Conservation (phyloP, 371 early-diverging fungal species). For the Mortierella sp. region DNA sequence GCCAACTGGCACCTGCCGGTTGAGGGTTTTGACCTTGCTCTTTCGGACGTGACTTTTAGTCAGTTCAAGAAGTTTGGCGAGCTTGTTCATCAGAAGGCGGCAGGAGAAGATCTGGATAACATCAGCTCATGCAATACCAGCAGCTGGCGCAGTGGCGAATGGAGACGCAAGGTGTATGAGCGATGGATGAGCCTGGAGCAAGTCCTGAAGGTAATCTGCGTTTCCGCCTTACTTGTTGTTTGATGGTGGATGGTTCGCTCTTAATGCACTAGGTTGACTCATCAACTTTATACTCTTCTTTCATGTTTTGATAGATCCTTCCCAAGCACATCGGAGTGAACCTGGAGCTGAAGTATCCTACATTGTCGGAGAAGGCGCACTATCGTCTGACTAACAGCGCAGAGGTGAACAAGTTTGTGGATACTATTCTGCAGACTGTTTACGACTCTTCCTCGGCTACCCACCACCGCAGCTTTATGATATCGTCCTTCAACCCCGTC, state of each 20-base stretch:
- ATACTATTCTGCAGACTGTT: conserved; percentile 85
- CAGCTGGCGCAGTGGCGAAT: conserved; percentile 36
- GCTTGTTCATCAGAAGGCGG: conserved; percentile 1
- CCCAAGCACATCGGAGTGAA: conserved; percentile 85
- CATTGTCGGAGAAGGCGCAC: conserved; percentile 67
- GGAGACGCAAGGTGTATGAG: conserved; percentile 57
- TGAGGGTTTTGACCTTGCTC: conserved; percentile 68
- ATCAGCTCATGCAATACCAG: conserved; percentile 26
- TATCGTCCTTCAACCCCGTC: conserved; percentile 90
- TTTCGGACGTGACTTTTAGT: conserved; percentile 71
- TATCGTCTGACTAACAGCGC: conserved; percentile 68
- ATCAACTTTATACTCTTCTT: background rate
- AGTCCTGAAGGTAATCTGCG: conserved; percentile 72
- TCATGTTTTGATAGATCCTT: conserved; percentile 62
- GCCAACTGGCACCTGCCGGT: conserved; percentile 75
- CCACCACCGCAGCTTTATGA: conserved; percentile 78
- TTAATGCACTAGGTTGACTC: background rate
- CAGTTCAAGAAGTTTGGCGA: conserved; percentile 69
- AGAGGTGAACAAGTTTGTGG: conserved; percentile 85
- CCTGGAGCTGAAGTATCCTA: conserved; percentile 89
- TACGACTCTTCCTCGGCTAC: conserved; percentile 70
- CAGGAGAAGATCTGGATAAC: conserved; percentile 24
- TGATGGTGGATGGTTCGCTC: background rate
- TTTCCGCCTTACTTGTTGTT: background rate
- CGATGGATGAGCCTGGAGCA: conserved; percentile 82